A percentile compares a stretch with the other conserved stretches of the same genome.
Conservation (phyloP, 352 stramenopile species). For the Phytophthora crassamura region DNA sequence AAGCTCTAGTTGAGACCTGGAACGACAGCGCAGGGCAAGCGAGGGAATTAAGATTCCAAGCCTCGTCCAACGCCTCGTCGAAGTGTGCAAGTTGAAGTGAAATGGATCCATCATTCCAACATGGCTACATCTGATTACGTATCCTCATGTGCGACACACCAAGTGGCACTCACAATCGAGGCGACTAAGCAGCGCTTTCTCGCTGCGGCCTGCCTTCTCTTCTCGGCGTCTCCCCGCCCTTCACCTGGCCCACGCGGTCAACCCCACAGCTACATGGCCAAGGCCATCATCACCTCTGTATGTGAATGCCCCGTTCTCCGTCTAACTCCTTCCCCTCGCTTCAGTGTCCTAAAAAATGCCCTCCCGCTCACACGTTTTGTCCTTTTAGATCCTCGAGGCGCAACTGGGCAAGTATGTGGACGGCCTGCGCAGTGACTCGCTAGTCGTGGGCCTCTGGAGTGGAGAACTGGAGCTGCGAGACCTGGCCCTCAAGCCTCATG, state of each 20-base stretch:
- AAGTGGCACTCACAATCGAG: too few relatives aligned
- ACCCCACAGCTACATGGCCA: slow-evolving; percentile 53
- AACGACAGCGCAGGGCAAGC: too few relatives aligned
- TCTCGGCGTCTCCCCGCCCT: neutral
- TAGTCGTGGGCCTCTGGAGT: slow-evolving; percentile 87
- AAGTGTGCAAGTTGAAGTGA: too few relatives aligned
- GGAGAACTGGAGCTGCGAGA: slow-evolving; percentile 80
- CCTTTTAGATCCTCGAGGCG: slow-evolving; percentile 71
- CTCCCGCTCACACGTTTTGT: neutral
- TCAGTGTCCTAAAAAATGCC: neutral
- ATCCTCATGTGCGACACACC: too few relatives aligned
- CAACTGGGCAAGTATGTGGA: slow-evolving; percentile 87
- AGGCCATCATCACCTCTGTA: slow-evolving; percentile 77
- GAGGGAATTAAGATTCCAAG: too few relatives aligned
- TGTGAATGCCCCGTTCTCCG: slow-evolving; percentile 5
- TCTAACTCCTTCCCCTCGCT: neutral
- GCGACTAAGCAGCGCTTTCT: too few relatives aligned
- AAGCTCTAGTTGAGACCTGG: too few relatives aligned
- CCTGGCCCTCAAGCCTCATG: slow-evolving; percentile 79
- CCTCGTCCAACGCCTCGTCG: too few relatives aligned
- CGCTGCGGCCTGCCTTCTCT: neutral
- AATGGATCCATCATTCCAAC: too few relatives aligned
- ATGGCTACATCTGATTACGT: too few relatives aligned
- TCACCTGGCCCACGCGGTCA: neutral
- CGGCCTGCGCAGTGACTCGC: slow-evolving; percentile 75